Evolutionary conservation across 73 alveolate species (phyloP).

Genomic region (Breviolum minutum): DNA sequence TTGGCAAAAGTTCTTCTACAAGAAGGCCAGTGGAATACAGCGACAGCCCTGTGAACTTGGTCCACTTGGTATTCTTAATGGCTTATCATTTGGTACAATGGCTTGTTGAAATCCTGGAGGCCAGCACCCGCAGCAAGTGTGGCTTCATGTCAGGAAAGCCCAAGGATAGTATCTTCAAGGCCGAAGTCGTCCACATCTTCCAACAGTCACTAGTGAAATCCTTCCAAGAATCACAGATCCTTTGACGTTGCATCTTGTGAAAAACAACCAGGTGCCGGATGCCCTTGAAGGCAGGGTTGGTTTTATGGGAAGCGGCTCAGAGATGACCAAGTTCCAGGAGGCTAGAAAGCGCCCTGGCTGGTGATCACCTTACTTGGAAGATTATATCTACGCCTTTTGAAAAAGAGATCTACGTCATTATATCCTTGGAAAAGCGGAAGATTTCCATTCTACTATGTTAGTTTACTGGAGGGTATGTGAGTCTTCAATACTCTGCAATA

Average conservation of each 20-base stretch:
- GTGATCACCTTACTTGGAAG: background rate
- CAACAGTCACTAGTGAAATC: background rate
- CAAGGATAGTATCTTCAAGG: conserved; percentile 91
- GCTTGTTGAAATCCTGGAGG: background rate
- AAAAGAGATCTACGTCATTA: background rate
- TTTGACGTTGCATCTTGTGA: background rate
- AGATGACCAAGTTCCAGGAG: conserved; percentile 80
- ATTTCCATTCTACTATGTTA: too few relatives aligned
- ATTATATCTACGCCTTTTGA: too few relatives aligned
- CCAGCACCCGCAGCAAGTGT: conserved; percentile 90
- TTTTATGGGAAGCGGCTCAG: conserved; percentile 82
- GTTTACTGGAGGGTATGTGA: background rate
- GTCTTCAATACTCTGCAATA: too few relatives aligned
- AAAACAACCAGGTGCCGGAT: conserved; percentile 56
- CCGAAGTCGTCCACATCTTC: background rate
- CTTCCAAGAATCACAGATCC: background rate
- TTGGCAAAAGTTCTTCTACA: conserved; percentile 95
- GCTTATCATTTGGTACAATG: too few relatives aligned
- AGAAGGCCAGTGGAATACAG: conserved; percentile 20
- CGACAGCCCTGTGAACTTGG: too few relatives aligned
- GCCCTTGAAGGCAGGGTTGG: conserved; percentile 86
- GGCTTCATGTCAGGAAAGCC: conserved; percentile 95
- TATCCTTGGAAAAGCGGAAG: background rate
- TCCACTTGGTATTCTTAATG: too few relatives aligned
- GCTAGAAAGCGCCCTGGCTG: conserved; percentile 32